Base-by-base conservation (phyloP, 2,329 filamentous ascomycete species). In the Colletotrichum falcatum region DNA sequence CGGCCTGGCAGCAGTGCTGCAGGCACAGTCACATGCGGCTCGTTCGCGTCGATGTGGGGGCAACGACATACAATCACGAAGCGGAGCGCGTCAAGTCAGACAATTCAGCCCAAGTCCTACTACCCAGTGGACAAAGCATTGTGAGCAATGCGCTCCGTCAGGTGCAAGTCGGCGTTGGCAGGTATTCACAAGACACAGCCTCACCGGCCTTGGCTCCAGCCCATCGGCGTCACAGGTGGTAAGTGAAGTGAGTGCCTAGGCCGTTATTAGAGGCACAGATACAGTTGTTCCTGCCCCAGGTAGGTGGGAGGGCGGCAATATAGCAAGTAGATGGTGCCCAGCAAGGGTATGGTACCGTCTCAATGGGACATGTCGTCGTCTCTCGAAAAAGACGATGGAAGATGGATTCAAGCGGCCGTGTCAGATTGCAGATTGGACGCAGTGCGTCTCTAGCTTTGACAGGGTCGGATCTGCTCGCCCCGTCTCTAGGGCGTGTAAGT, bases 381-480 rank as follows among this genome's bases (percentile, higher is more conserved):
- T 53, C 48, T 53, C 55, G 18, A 26, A n/a, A 54, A 26, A 44
- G 53, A 59, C 42, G 67, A 67, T 62, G 64, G 58, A 67, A 59
- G 67, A 51, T 60, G 58, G 59, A 46, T 54, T 44, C 58, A 46
- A 46, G 58, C 67, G 64, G 64, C 53, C 58, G 67, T 23, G 55
- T 62, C 64, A 65, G 54, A 65, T 65, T 70, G 44, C 39, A 49
- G 46, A 44, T n/a, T n/a, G 42, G 42, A 20, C 42, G 60, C 48
- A n/a, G 65, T 37, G 18, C 26, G 48, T 59, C 60, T 64, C 66
- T 60, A 65, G 69, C 69, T 70, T 60, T 70, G 66, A 71, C 66
- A 70, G 64, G 53, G 67, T 70, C 64, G 53, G 64, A 70, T 70
- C 64, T 70, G 46, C 53, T 70, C n/a, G 58, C 67, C 53, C 67